Evolutionary conservation across 2,329 filamentous ascomycete genomes (phyloP).

Genomic region (Xylariaceae sp.): DNA sequence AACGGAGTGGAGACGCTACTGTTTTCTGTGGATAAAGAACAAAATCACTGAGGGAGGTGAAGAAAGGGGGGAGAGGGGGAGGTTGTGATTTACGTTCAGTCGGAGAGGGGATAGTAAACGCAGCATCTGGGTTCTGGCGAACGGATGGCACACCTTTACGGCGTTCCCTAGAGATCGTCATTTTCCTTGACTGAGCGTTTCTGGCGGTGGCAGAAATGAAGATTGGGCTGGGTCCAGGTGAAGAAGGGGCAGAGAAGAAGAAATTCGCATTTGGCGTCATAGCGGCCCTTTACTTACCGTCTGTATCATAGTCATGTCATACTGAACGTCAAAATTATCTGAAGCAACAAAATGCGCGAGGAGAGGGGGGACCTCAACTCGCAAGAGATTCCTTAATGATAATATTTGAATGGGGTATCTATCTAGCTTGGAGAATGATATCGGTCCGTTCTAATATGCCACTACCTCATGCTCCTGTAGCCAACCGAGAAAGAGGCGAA

Average conservation of each 20-base stretch:
- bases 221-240: conserved; percentile 27
- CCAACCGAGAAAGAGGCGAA: background rate
- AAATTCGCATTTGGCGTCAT: conserved; percentile 32
- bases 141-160: conserved; percentile 20
- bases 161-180: conserved; percentile 24
- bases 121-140: conserved; percentile 23
- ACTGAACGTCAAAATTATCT: conserved; percentile 35
- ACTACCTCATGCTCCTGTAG: background rate
- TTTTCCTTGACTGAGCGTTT: conserved; percentile 19
- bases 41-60: no score
- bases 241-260: conserved; percentile 25
- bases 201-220: conserved; percentile 11
- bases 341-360: conserved; percentile 17
- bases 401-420: background rate
- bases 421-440: no score
- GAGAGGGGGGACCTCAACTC: background rate
- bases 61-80: no score
- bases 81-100: conserved; percentile 15
- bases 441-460: background rate
- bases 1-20: conserved; percentile 37
- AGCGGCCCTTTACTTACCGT: conserved; percentile 33
- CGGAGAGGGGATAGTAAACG: conserved; percentile 18
- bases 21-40: conserved; percentile 33
- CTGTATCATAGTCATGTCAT: conserved; percentile 39
- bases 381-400: background rate